phyloP scores from a whole-genome alignment of 176 grass and related monocot species.

The Areca catechu region DNA sequence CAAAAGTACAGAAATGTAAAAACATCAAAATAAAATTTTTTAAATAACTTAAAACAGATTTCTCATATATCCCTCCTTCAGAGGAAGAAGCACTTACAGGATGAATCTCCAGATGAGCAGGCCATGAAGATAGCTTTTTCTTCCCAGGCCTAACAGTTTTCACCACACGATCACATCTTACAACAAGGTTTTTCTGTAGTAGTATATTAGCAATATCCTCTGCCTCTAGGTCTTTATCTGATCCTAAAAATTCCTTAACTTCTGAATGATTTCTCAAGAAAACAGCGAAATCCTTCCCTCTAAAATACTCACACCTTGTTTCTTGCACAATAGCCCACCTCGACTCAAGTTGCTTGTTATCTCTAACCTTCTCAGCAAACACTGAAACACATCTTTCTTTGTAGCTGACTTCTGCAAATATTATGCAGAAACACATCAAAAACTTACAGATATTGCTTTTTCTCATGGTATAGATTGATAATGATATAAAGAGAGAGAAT shows the following conservation, averaged over 20 bases:
- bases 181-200: conserved; percentile 61
- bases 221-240: conserved; percentile 73
- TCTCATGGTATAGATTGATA: too few relatives aligned
- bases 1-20: neutral
- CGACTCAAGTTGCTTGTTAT: conserved; percentile 93
- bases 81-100: conserved; percentile 30
- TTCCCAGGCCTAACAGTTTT: conserved; percentile 95
- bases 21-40: neutral
- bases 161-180: conserved; percentile 86
- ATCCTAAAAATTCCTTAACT: conserved; percentile 63
- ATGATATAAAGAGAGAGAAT: too few relatives aligned
- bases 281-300: conserved; percentile 82
- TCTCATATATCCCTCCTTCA: neutral
- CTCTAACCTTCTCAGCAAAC: conserved; percentile 97
- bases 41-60: too few relatives aligned
- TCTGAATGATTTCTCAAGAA: conserved; percentile 91
- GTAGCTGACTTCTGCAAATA: conserved; percentile 43
- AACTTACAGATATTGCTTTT: too few relatives aligned
- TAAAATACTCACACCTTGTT: conserved; percentile 97
- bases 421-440: conserved; percentile 5
- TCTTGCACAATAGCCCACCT: conserved; percentile 99
- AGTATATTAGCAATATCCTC: conserved; percentile 80
- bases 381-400: conserved; percentile 79
- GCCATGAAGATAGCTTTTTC: conserved; percentile 97
- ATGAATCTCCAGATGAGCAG: conserved; percentile 96